Percentiles rank a stretch among this genome's conserved stretches.
Conservation (phyloP, 2,329 filamentous ascomycete genomes). For the Cordyceps javanica region DNA sequence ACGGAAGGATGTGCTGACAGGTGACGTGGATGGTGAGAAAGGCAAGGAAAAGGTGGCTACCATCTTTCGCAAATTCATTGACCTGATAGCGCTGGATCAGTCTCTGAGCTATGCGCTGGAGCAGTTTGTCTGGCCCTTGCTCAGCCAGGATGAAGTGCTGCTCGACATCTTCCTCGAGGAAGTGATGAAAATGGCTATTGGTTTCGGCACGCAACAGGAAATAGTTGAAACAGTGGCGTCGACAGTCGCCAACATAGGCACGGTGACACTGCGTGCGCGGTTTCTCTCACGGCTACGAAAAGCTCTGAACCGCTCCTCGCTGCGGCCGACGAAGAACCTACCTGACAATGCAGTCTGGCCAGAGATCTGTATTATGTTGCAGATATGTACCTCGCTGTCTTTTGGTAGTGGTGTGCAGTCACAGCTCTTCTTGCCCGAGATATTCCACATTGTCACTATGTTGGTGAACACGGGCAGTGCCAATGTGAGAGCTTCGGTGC, state of each 20-base stretch:
- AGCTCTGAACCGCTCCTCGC: constrained; percentile 59
- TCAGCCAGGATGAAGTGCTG: constrained; percentile 58
- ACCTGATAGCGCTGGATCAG: constrained; percentile 56
- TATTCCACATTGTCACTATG: constrained; percentile 68
- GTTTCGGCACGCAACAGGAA: constrained; percentile 51
- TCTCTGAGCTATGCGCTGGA: constrained; percentile 55
- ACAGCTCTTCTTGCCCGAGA: constrained; percentile 61
- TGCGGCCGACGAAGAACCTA: constrained; percentile 58
- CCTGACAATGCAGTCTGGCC: constrained; percentile 63
- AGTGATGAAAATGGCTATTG: constrained; percentile 56
- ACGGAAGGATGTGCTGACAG: constrained; percentile 51
- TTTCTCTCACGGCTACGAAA: constrained; percentile 60
- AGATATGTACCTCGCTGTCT: constrained; percentile 60
- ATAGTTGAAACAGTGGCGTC: constrained; percentile 55
- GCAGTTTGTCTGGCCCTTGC: constrained; percentile 59
- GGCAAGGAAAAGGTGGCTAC: constrained; percentile 57
- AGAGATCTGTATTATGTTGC: constrained; percentile 62
- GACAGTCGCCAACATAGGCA: constrained; percentile 57
- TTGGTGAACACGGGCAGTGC: constrained; percentile 57
- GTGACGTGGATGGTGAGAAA: constrained; percentile 58
- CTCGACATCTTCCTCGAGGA: constrained; percentile 64
- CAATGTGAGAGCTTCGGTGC: constrained; percentile 52
- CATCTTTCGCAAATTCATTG: constrained; percentile 61
- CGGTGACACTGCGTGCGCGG: constrained; percentile 59
- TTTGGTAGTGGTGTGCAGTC: constrained; percentile 63